A percentile compares a stretch with the other conserved stretches of the same genome.
Evolutionary conservation across 768 basidiomycete species (phyloP).

Genomic region (Antrodiella citrinella): DNA sequence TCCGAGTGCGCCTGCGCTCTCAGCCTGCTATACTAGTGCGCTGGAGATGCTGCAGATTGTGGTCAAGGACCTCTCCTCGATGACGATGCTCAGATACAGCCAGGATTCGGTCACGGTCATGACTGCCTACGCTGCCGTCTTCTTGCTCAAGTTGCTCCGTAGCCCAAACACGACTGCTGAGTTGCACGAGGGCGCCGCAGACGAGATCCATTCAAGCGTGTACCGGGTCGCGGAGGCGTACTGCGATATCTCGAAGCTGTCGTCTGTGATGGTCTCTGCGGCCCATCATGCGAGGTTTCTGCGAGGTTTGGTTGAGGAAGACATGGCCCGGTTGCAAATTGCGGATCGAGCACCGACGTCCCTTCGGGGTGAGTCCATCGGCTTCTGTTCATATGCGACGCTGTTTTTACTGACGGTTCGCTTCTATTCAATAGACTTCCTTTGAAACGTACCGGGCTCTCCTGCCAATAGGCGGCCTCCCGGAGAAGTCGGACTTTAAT

Average conservation of each 20-base stretch:
- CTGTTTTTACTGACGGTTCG: not conserved
- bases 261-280: constrained; percentile 51
- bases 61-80: constrained; percentile 61
- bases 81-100: constrained; percentile 77
- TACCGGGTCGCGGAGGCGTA: constrained; percentile 71
- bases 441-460: not conserved
- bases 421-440: not conserved
- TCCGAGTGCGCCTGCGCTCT: constrained; percentile 61
- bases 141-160: constrained; percentile 72
- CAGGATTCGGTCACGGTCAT: constrained; percentile 82
- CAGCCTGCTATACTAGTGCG: constrained; percentile 68
- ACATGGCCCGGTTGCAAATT: constrained; percentile 31
- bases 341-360: not conserved
- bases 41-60: constrained; percentile 63
- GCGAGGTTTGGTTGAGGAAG: constrained; percentile 56
- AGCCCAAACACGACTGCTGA: constrained; percentile 49
- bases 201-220: constrained; percentile 61
- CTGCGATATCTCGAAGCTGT: constrained; percentile 52
- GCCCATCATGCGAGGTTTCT: constrained; percentile 77
- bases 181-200: constrained; percentile 50
- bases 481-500: not conserved
- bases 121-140: constrained; percentile 81
- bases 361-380: not conserved
- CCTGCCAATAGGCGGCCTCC: not conserved
- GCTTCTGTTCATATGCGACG: too few relatives aligned